Evolutionary conservation across 768 basidiomycete genomes (phyloP), one percentile per base, ranked within the genome.

Genomic region (Steccherinum ochraceum): DNA sequence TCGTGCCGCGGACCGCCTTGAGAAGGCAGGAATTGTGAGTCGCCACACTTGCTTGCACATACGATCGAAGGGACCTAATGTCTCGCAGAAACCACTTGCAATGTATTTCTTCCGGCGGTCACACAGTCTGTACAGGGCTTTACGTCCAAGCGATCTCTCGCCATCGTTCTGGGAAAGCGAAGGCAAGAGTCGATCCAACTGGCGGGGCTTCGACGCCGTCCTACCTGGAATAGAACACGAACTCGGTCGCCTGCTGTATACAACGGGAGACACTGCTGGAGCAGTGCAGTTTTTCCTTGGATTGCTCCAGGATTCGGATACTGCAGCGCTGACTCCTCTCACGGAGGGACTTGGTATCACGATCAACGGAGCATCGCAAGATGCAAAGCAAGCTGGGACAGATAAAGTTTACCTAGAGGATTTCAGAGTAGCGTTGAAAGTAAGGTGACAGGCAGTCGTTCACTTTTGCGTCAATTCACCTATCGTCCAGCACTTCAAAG

Each of bases 331-430:
- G 42, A 39, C 21, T 2, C 23, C 44, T 1, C 35, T 52, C 1
- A 46, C 60, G 16, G 65, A 58, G 52, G 64, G 60, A 1, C 45
- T 26, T 23, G 55, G 43, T 48, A 52, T 48, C 56, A 20, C 52
- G 18, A n/a, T 50, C 51, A 49, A 56, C 12, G 35, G 60, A 42
- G 20, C 51, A 44, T 18, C 45, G 24, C 19, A 43, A 47, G 52
- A 61, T 13, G 42, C 43, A 3, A 56, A 52, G 25, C 49, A 12
- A 11, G 42, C 48, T 3, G 30, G 46, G 4, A 52, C 78, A 43
- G 87, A 86, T 51, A 85, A 83, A 52, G 72, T 90, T 4, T 86
- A 80, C 52, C 63, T 97, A 27, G 90, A 95, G 52, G 95, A 99
- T 68, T 90, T 98, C 60, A 78, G 80, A 20, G 80, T 93, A 12